Base-by-base conservation (phyloP, 352 stramenopile species). In the Phytophthora vignae region DNA sequence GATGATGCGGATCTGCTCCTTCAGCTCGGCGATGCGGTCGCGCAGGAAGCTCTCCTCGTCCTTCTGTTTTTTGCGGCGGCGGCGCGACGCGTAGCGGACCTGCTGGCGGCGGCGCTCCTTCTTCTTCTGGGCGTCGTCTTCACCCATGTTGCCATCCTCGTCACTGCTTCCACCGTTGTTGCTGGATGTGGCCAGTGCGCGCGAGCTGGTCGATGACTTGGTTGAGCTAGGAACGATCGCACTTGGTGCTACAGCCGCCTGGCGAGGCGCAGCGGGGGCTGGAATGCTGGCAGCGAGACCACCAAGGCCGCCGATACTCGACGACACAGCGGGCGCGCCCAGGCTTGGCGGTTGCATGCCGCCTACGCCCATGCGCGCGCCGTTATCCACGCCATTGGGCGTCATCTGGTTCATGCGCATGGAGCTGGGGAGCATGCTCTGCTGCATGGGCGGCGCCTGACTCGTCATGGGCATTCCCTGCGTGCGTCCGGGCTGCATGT, bases 1-100 rank as follows among this genome's bases (percentile, higher is more conserved):
- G 49, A 95, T 95, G 75, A 93, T 94, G 46, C 84, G 86, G 59
- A 94, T 92, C 69, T 95, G 86, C 68, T 95, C 87, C 73, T 92
- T 93, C 21, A 95, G 74, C 79, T 95, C 88, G 3, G 91, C 81
- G 62, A 95, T 93, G 61, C 88, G 88, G 65, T 93, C 85, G 17
- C 82, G 79, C 70, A 95, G 44, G 59, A 92, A 93, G 69, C 80
- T 91, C 69, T 93, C 86, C 67, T 95, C 88, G 67, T 95, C 86
- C 55, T 94, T 93, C 56, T 92, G 88, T 78, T 95, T 95, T 64
- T 92, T 91, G 60, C 88, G 88, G 55, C 88, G 88, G 36, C 86
- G 85, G 44, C 84, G 85, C 58, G 88, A 95, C 48, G 88, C 88
- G 59, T 93, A 91, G 40, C 88, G 86, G 9, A 95, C 88, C 65